phyloP scores from a whole-genome alignment of 768 basidiomycete species.

The Hericium erinaceus region DNA sequence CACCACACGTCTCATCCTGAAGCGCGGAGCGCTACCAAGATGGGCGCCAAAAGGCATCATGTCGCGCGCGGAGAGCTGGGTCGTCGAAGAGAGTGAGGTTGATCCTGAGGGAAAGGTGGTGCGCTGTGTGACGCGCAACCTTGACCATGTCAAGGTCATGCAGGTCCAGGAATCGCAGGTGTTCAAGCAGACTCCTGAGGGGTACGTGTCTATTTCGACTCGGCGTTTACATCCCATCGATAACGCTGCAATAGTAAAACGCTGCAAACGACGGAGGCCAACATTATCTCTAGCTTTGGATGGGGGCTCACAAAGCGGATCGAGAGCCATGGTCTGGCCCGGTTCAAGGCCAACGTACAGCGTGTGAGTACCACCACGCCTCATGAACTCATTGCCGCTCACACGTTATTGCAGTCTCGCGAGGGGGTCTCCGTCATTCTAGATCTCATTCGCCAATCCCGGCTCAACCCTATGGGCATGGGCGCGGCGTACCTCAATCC shows the following conservation, averaged over 20 bases:
- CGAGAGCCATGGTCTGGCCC: slow-evolving; percentile 75
- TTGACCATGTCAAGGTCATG: slow-evolving; percentile 93
- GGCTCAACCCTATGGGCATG: slow-evolving; percentile 42
- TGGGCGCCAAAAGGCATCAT: slow-evolving; percentile 86
- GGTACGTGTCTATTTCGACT: slow-evolving; percentile 31
- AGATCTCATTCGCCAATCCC: slow-evolving; percentile 68
- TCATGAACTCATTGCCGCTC: slow-evolving; percentile 3
- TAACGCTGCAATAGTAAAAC: slow-evolving; percentile 46
- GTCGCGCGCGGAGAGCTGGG: slow-evolving; percentile 84
- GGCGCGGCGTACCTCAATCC: slow-evolving; percentile 18
- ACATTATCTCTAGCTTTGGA: slow-evolving; percentile 82
- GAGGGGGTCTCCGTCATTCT: slow-evolving; percentile 83
- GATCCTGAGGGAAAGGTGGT: slow-evolving; percentile 75
- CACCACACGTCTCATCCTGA: slow-evolving; percentile 88
- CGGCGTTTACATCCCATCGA: background rate
- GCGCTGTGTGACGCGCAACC: slow-evolving; percentile 74
- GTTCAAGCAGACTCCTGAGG: slow-evolving; percentile 58
- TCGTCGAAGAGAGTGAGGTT: slow-evolving; percentile 91
- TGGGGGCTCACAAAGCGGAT: slow-evolving; percentile 85
- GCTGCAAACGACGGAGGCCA: slow-evolving; percentile 76
- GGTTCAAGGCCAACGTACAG: slow-evolving; percentile 84
- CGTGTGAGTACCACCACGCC: slow-evolving; percentile 37
- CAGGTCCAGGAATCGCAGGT: slow-evolving; percentile 78
- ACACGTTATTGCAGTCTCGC: slow-evolving; percentile 48
- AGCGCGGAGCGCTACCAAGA: slow-evolving; percentile 81